These are phyloP conservation scores for Ascoidea rubescens DNA, from an alignment of 805 yeast genomes.

Conservation along the genomic window DNA sequence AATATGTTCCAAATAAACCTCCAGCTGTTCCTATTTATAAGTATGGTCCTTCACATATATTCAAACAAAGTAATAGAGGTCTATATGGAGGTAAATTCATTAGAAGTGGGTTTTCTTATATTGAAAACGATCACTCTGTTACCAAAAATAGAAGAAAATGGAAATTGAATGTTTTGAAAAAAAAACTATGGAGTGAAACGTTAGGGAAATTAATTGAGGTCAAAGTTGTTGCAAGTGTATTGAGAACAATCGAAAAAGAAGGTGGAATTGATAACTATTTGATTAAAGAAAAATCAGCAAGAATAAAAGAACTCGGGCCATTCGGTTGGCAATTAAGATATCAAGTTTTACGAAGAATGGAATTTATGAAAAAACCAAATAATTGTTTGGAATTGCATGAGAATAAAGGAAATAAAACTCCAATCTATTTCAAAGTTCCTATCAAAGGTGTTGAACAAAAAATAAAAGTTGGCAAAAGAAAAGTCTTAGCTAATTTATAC, in stretches of 20 bases:
- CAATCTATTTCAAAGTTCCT: slow-evolving; percentile 35
- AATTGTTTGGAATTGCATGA: slow-evolving; percentile 21
- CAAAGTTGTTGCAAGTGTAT: slow-evolving; percentile 63
- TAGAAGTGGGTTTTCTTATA: slow-evolving; percentile 60
- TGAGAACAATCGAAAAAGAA: slow-evolving; percentile 78
- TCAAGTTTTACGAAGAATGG: slow-evolving; percentile 39
- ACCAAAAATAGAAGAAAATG: slow-evolving; percentile 65
- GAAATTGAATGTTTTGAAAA: slow-evolving; percentile 67
- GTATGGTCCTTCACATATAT: slow-evolving; percentile 65
- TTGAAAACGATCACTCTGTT: slow-evolving; percentile 43
- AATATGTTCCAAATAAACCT: slow-evolving; percentile 28
- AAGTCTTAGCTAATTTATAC: slow-evolving; percentile 39
- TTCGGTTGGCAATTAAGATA: slow-evolving; percentile 86
- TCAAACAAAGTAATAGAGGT: slow-evolving; percentile 79
- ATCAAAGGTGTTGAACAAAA: slow-evolving; percentile 26
- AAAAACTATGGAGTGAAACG: slow-evolving; percentile 75
- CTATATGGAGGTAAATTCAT: slow-evolving; percentile 82
- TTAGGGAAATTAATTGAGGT: slow-evolving; percentile 42
- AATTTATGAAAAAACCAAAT: slow-evolving; percentile 25
- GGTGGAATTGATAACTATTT: slow-evolving; percentile 91
- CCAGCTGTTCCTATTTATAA: slow-evolving; percentile 50
- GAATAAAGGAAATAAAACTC: slow-evolving; percentile 16
- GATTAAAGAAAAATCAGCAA: slow-evolving; percentile 73
- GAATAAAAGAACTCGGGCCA: slow-evolving; percentile 87
- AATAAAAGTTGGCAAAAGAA: slow-evolving; percentile 52